Evolutionary conservation across 192 early-diverging fungal genomes (phyloP), one percentile per base, ranked within the genome.

Genomic region (Coemansia sp.): DNA sequence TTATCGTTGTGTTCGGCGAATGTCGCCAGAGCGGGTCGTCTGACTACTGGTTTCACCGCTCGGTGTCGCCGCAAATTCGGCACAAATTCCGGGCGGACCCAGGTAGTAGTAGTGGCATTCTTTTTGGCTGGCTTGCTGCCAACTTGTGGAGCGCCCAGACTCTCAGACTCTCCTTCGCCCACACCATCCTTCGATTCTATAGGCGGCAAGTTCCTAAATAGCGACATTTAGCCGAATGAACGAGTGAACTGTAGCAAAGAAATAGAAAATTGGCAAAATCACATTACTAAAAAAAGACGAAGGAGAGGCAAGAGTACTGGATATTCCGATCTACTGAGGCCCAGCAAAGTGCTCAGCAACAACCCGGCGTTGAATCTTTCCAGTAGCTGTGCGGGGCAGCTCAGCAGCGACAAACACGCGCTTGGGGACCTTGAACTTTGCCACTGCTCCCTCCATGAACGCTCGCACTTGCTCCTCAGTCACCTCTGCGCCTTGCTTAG

Each of bases 401-500:
- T 75, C 62, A 15, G 83, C 72, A 11, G 87, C 86, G 51, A 93
- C 75, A 77, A 86, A 91, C 29, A 93, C 77, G 61, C 82, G 84
- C 77, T 91, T 91, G 37, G 91, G 91, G 8, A 89, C 80, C 69
- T 93, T 93, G 75, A 91, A 93, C 67, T 75, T 84, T 11, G 90
- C 87, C 17, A 93, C 64, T n/a, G 85, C 79, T 15, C 77, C 72
- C n/a, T 14, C 61, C 70, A 80, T 84, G 70, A 84, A 90, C 51
- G 67, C 46, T 34, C 70, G 65, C 44, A 92, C 63, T 19, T 86
- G 80, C 48, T 81, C 80, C 41, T 87, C 88, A 7, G 86, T 87
- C 19, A 89, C 57, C 64, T 66, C 65, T n/a, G 71, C 70, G 42
- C 75, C 78, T 5, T 67, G 72, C 67, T 86, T 87, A 37, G 89